Percentiles rank a stretch among this genome's conserved stretches.
Conservation (phyloP, 495 filamentous ascomycete genomes). For the Trichoderma reesei region DNA sequence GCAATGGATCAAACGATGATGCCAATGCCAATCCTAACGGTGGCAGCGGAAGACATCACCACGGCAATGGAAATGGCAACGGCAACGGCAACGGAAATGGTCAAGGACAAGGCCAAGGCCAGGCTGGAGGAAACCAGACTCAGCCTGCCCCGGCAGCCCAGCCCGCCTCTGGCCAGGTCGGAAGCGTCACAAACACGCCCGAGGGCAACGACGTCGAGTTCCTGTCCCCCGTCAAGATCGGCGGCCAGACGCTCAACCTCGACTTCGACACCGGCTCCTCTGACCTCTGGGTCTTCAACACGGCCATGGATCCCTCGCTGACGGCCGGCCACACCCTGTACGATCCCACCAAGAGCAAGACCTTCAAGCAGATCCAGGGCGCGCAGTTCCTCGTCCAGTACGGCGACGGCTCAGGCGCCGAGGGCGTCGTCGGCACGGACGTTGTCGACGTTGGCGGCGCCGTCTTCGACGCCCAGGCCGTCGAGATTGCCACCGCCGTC, state of each 20-base stretch:
- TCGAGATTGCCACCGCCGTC: constrained; percentile 57
- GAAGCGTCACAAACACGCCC: constrained; percentile 43
- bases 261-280: constrained; percentile 70
- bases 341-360: constrained; percentile 37
- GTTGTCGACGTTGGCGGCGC: constrained; percentile 56
- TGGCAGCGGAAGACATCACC: background rate
- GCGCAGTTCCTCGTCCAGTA: constrained; percentile 35
- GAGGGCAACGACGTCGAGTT: constrained; percentile 53
- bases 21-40: background rate
- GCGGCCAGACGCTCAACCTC: constrained; percentile 51
- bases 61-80: background rate
- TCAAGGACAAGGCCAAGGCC: background rate
- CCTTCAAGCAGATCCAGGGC: constrained; percentile 27
- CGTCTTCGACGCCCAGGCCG: constrained; percentile 50
- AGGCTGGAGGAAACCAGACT: constrained; percentile 9
- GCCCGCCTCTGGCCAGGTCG: constrained; percentile 32
- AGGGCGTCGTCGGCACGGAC: constrained; percentile 58
- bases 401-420: constrained; percentile 55
- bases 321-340: constrained; percentile 50
- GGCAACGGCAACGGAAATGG: constrained; percentile 20
- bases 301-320: constrained; percentile 17
- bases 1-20: background rate
- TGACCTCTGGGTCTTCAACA: constrained; percentile 54
- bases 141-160: constrained; percentile 39
- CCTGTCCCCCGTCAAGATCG: constrained; percentile 58